These are phyloP conservation scores for Benincasa hispida DNA, from an alignment of 306 rosid species.

Conservation along the genomic window DNA sequence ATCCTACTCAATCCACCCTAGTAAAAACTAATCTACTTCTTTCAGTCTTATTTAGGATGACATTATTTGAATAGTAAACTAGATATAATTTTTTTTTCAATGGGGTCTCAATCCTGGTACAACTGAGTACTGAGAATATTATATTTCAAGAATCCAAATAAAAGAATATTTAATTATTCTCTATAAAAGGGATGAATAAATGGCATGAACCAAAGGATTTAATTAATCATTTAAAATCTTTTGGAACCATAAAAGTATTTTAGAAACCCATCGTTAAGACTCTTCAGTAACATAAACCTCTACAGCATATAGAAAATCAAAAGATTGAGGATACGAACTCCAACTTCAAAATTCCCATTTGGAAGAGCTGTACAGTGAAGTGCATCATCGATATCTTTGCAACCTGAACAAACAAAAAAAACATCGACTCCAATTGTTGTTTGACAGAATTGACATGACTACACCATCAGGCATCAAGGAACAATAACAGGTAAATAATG, in stretches of 20 bases:
- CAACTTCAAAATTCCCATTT: conserved; percentile 96
- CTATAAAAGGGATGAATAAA: not conserved
- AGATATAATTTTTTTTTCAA: not conserved
- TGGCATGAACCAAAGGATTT: not conserved
- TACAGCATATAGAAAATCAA: not conserved
- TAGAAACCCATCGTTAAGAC: not conserved
- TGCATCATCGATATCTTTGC: conserved; percentile 97
- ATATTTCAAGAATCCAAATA: not conserved
- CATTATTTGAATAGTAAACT: not conserved
- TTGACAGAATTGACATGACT: not conserved
- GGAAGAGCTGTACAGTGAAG: conserved; percentile 85
- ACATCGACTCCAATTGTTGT: not conserved
- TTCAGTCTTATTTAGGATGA: not conserved
- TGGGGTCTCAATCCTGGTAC: not conserved
- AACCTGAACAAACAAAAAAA: conserved; percentile 47
- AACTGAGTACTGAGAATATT: not conserved
- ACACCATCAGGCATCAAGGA: not conserved
- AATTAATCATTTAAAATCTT: not conserved
- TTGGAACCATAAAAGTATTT: not conserved
- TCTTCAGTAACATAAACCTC: not conserved
- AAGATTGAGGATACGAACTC: conserved; percentile 82
- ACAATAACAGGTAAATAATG: not conserved
- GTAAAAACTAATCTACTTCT: not conserved
- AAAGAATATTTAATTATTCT: not conserved
- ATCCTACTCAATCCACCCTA: not conserved